A percentile compares a stretch with the other conserved stretches of the same genome.
Conservation (phyloP, 306 rosid genomes). For the Amphicarpaea edgeworthii region DNA sequence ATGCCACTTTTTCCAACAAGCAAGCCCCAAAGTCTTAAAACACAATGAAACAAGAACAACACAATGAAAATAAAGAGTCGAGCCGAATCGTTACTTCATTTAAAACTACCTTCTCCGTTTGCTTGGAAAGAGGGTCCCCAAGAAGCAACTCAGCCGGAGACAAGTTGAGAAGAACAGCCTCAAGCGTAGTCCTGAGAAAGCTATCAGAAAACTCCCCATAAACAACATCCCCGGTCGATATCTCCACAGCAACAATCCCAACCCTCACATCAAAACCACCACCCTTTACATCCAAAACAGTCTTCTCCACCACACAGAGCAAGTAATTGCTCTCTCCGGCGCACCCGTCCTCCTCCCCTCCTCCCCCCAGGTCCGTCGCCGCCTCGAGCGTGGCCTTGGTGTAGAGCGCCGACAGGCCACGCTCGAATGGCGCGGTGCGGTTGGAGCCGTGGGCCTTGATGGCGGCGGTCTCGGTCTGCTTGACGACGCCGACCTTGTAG, state of each 20-base stretch:
- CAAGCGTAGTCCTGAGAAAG: slow-evolving; percentile 79
- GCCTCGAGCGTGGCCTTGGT: slow-evolving; percentile 93
- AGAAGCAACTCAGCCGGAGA: slow-evolving; percentile 92
- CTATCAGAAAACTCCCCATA: slow-evolving; percentile 75
- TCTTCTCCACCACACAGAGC: slow-evolving; percentile 82
- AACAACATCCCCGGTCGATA: slow-evolving; percentile 84
- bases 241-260: slow-evolving; percentile 76
- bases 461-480: slow-evolving; percentile 96
- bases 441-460: slow-evolving; percentile 87
- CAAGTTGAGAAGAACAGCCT: slow-evolving; percentile 73
- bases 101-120: slow-evolving; percentile 81
- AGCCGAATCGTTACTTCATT: background rate
- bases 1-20: background rate
- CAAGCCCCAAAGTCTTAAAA: background rate
- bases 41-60: background rate
- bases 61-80: background rate
- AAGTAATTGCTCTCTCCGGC: slow-evolving; percentile 76
- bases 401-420: slow-evolving; percentile 87
- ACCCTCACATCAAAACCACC: slow-evolving; percentile 63
- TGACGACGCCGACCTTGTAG: slow-evolving; percentile 88
- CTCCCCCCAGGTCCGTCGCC: slow-evolving; percentile 73
- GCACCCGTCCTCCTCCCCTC: slow-evolving; percentile 76
- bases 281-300: slow-evolving; percentile 55
- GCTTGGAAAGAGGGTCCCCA: slow-evolving; percentile 80
- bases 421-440: slow-evolving; percentile 72